Evolutionary conservation across 176 grass and related monocot genomes (phyloP).

Genomic region (Musa troglodytarum): DNA sequence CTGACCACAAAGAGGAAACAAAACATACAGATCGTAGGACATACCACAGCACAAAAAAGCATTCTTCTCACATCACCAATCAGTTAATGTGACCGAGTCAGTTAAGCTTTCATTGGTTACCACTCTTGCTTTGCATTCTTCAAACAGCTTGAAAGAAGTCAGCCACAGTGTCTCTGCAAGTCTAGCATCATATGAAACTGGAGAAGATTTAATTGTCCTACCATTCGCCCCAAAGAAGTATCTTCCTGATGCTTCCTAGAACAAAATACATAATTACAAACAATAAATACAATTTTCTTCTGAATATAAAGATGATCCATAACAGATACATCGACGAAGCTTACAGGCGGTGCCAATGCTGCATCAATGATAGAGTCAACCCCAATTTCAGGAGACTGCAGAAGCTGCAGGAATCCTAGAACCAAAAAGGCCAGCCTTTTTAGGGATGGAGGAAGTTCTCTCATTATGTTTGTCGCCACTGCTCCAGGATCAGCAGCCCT

Average conservation of each 20-base stretch:
- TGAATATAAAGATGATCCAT: neutral
- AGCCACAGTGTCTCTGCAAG: conserved; percentile 58
- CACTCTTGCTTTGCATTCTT: conserved; percentile 23
- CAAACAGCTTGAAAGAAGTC: conserved; percentile 47
- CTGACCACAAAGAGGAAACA: neutral
- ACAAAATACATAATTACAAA: conserved; percentile 1
- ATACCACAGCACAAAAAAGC: neutral
- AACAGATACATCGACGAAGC: neutral
- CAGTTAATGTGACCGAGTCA: neutral
- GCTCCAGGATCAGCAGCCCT: conserved; percentile 80
- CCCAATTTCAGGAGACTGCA: conserved; percentile 41
- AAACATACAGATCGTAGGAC: neutral
- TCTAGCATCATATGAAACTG: conserved; percentile 35
- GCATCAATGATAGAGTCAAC: conserved; percentile 68
- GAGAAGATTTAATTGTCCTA: conserved; percentile 52
- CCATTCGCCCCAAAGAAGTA: conserved; percentile 89
- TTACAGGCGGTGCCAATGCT: conserved; percentile 59
- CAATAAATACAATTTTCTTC: neutral
- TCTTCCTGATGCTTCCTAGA: conserved; percentile 68
- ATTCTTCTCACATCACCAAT: neutral
- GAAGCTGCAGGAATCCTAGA: conserved; percentile 39
- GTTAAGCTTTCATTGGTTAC: neutral
- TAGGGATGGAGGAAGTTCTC: conserved; percentile 54
- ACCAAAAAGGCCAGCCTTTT: conserved; percentile 40
- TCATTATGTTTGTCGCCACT: conserved; percentile 77